These are phyloP conservation scores for Tetrahymena malaccensis DNA, from an alignment of 73 alveolate genomes.

Conservation along the genomic window DNA sequence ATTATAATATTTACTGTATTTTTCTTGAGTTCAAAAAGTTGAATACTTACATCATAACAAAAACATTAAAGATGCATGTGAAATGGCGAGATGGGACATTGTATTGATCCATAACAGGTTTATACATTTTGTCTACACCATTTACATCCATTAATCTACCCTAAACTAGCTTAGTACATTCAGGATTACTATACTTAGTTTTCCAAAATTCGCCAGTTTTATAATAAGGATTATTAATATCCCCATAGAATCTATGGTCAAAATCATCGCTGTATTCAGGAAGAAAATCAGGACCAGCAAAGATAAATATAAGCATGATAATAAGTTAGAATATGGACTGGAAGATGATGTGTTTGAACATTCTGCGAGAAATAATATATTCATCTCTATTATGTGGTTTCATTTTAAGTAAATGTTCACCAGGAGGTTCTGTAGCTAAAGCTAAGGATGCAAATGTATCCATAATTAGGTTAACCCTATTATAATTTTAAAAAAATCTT, in stretches of 20 bases:
- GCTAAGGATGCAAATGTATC: slow-evolving; percentile 92
- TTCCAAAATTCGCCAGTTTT: not conserved
- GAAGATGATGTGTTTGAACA: slow-evolving; percentile 81
- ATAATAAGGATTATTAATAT: not conserved
- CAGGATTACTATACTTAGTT: slow-evolving; percentile 7
- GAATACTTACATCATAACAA: slow-evolving; percentile 72
- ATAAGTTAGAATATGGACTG: slow-evolving; percentile 68
- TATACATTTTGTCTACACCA: slow-evolving; percentile 56
- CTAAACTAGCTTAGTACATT: not conserved
- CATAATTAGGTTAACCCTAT: slow-evolving; percentile 90
- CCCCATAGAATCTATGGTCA: slow-evolving; percentile 20
- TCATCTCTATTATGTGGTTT: slow-evolving; percentile 83
- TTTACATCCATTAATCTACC: slow-evolving; percentile 49
- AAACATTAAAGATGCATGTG: slow-evolving; percentile 79
- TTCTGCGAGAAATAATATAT: slow-evolving; percentile 78
- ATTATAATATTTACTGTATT: slow-evolving; percentile 71
- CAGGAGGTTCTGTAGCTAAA: slow-evolving; percentile 95
- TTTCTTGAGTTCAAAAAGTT: slow-evolving; percentile 78
- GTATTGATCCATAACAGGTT: slow-evolving; percentile 33
- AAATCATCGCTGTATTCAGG: slow-evolving; percentile 64
- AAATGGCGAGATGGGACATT: slow-evolving; percentile 79
- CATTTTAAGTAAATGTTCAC: slow-evolving; percentile 60
- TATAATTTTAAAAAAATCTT: not conserved
- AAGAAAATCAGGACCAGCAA: slow-evolving; percentile 59
- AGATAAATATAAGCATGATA: slow-evolving; percentile 59